These are phyloP conservation scores for Viola pubescens DNA, from an alignment of 441 rosid species.

Conservation along the genomic window DNA sequence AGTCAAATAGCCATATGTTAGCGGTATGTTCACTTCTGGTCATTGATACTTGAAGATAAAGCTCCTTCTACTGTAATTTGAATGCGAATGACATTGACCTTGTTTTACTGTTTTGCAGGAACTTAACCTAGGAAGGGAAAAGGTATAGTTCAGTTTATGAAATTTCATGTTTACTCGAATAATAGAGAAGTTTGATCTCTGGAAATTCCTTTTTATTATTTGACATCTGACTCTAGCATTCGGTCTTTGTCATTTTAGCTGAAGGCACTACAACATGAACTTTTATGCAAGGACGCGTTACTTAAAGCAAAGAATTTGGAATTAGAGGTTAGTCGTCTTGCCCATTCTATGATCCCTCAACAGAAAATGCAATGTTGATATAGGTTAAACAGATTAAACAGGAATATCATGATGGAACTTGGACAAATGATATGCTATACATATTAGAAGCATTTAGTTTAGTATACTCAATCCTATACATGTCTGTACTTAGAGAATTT, in stretches of 20 bases:
- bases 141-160: conserved; percentile 22
- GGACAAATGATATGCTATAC: background rate
- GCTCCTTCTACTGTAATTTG: background rate
- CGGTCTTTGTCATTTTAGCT: conserved; percentile 23
- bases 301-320: conserved; percentile 37
- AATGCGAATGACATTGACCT: conserved; percentile 8
- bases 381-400: too few species aligned
- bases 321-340: conserved; percentile 27
- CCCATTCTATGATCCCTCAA: background rate
- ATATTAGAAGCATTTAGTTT: too few species aligned
- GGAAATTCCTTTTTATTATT: too few species aligned
- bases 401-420: background rate
- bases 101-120: conserved; percentile 33
- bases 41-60: background rate
- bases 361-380: too few species aligned
- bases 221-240: conserved; percentile 2
- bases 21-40: conserved; percentile 38
- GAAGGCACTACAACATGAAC: conserved; percentile 54
- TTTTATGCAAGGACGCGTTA: conserved; percentile 48
- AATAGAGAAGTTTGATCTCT: too few species aligned
- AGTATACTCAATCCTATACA: too few species aligned
- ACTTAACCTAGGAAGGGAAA: conserved; percentile 52
- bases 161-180: too few species aligned
- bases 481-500: too few species aligned
- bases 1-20: conserved; percentile 48